Percentiles rank a stretch among this genome's conserved stretches.
Evolutionary conservation across 2,329 filamentous ascomycete species (phyloP).

Genomic region (Lachnellula subtilissima): DNA sequence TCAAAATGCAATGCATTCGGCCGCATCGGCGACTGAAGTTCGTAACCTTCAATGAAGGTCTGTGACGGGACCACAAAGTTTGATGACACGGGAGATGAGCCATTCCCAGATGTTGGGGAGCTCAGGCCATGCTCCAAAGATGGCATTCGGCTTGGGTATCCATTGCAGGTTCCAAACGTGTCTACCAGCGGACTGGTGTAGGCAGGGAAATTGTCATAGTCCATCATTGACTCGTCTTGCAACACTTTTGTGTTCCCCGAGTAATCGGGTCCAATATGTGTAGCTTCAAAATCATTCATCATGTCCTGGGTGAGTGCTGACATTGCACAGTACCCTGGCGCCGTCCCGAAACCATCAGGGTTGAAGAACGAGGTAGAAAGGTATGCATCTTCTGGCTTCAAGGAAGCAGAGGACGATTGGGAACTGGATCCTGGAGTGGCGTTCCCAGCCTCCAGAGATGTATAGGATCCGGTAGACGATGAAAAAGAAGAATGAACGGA

Average conservation of each 20-base stretch:
- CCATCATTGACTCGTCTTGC: slow-evolving; percentile 7
- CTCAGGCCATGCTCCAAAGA: slow-evolving; percentile 17
- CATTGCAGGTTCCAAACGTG: slow-evolving; percentile 6
- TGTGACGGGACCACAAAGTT: slow-evolving; percentile 26
- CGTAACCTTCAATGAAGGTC: slow-evolving; percentile 21
- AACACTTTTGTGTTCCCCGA: slow-evolving; percentile 1
- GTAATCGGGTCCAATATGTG: not conserved
- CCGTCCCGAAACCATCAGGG: slow-evolving; percentile 7
- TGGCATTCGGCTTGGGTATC: slow-evolving; percentile 13
- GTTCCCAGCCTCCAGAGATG: slow-evolving; percentile 1
- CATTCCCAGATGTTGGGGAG: slow-evolving; percentile 16
- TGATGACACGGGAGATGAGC: slow-evolving; percentile 11
- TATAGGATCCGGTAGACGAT: slow-evolving; percentile 11
- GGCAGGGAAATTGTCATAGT: slow-evolving; percentile 3
- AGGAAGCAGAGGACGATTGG: not conserved
- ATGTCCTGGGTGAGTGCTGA: slow-evolving; percentile 14
- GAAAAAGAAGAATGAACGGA: slow-evolving; percentile 14
- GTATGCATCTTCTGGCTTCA: slow-evolving; percentile 16
- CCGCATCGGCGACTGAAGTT: slow-evolving; percentile 13
- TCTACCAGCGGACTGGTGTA: slow-evolving; percentile 2
- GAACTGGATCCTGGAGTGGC: slow-evolving; percentile 14
- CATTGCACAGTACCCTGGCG: slow-evolving; percentile 12
- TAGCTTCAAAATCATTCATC: slow-evolving; percentile 2
- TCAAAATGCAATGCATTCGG: slow-evolving; percentile 13
- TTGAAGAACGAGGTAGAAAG: slow-evolving; percentile 7